These are phyloP conservation scores for Heritiera fomes DNA, from an alignment of 345 rosid species.

Conservation along the genomic window DNA sequence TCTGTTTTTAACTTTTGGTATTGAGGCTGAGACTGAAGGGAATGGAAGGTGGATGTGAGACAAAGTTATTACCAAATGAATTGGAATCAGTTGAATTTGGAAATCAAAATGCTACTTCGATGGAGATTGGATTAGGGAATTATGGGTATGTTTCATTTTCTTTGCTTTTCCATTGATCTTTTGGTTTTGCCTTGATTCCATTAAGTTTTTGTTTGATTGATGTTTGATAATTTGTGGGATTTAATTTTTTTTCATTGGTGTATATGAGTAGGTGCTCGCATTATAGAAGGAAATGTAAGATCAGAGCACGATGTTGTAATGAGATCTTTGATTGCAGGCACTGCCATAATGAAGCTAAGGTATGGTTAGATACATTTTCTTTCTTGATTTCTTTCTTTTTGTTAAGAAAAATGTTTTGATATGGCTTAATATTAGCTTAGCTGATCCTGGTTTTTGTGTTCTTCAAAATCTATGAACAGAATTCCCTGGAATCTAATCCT, in stretches of 20 bases:
- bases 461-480: slow-evolving; percentile 38
- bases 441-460: neutral
- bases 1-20: neutral
- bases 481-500: slow-evolving; percentile 54
- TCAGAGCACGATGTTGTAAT: slow-evolving; percentile 82
- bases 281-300: slow-evolving; percentile 81
- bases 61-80: neutral
- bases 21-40: slow-evolving; percentile 6
- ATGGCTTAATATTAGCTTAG: neutral
- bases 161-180: neutral
- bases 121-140: slow-evolving; percentile 57
- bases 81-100: slow-evolving; percentile 16
- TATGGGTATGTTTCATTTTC: slow-evolving; percentile 52
- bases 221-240: neutral
- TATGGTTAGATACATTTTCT: slow-evolving; percentile 7
- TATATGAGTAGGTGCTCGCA: slow-evolving; percentile 61
- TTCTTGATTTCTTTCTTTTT: neutral
- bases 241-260: neutral
- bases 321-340: slow-evolving; percentile 84
- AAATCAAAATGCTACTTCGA: slow-evolving; percentile 17
- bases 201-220: neutral
- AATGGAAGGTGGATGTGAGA: slow-evolving; percentile 11
- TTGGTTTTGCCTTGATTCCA: neutral
- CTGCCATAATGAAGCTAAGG: slow-evolving; percentile 92
- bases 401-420: neutral